Evolutionary conservation across 129 eudicot species (phyloP).

Genomic region (Centaurea solstitialis): DNA sequence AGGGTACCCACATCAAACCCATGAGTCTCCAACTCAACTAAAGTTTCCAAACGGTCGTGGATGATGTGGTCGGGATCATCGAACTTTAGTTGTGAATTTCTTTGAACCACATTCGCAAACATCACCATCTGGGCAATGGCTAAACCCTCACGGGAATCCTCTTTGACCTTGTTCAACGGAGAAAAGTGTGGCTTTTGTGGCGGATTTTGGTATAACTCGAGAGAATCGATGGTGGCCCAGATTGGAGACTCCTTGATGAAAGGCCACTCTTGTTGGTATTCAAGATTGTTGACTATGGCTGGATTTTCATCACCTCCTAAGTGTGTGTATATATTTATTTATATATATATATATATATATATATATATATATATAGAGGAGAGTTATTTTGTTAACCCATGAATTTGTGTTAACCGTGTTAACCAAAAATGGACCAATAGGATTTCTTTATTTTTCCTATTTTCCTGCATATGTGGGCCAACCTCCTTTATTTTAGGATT

Average conservation of each 20-base stretch:
- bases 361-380: too few relatives aligned
- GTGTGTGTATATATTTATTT: too few relatives aligned
- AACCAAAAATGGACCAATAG: too few relatives aligned
- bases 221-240: slow-evolving; percentile 38
- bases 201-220: too few relatives aligned
- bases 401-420: too few relatives aligned
- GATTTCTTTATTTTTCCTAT: too few relatives aligned
- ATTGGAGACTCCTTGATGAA: slow-evolving; percentile 39
- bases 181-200: too few relatives aligned
- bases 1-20: slow-evolving; percentile 37
- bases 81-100: slow-evolving; percentile 8
- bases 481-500: too few relatives aligned
- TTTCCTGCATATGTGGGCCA: too few relatives aligned
- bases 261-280: slow-evolving; percentile 30
- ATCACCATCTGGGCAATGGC: slow-evolving; percentile 42
- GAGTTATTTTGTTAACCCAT: too few relatives aligned
- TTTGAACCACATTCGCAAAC: slow-evolving; percentile 30
- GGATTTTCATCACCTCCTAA: background rate
- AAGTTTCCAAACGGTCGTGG: slow-evolving; percentile 21
- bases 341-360: too few relatives aligned
- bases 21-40: slow-evolving; percentile 34
- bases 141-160: slow-evolving; percentile 40
- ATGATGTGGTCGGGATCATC: slow-evolving; percentile 24
- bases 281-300: background rate
- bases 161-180: slow-evolving; percentile 1